Evolutionary conservation across 1,284 basidiomycete species (phyloP).

Genomic region (Cutaneotrichosporon mucoides): DNA sequence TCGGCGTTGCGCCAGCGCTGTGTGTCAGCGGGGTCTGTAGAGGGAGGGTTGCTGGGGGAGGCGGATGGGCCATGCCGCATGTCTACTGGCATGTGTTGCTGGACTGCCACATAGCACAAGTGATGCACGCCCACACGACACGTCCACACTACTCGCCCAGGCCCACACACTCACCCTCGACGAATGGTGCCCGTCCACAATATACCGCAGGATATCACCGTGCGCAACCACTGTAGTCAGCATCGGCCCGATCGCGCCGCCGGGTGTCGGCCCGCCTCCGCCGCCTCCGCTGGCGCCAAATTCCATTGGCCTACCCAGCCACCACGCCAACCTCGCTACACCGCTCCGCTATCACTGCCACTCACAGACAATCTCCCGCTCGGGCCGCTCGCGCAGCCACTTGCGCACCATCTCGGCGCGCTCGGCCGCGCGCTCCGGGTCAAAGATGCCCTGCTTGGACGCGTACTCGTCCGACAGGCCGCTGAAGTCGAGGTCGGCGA

Average conservation of each 20-base stretch:
- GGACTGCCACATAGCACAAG: too few species aligned
- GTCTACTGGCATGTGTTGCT: too few species aligned
- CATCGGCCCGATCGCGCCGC: background rate
- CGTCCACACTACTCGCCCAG: too few species aligned
- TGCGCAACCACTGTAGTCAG: constrained; percentile 43
- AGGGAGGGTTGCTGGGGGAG: too few species aligned
- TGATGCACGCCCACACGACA: too few species aligned
- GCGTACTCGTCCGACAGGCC: constrained; percentile 39
- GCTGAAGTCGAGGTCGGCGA: constrained; percentile 43
- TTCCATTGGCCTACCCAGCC: background rate
- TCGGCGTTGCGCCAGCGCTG: constrained; percentile 47
- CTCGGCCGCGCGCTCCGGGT: constrained; percentile 30
- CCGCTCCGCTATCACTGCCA: background rate
- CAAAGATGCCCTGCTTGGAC: constrained; percentile 44
- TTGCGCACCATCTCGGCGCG: constrained; percentile 36
- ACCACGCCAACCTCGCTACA: background rate
- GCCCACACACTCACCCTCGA: constrained; percentile 4
- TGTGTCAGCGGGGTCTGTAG: too few species aligned
- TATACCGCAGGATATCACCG: constrained; percentile 46
- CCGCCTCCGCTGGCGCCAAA: too few species aligned
- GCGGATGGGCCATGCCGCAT: too few species aligned
- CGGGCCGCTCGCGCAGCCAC: constrained; percentile 42
- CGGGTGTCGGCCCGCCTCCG: too few species aligned
- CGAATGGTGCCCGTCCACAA: constrained; percentile 38
- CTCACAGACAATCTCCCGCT: constrained; percentile 47